Conservation (phyloP, 2,329 filamentous ascomycete species). For the Sporothrix brasiliensis region DNA sequence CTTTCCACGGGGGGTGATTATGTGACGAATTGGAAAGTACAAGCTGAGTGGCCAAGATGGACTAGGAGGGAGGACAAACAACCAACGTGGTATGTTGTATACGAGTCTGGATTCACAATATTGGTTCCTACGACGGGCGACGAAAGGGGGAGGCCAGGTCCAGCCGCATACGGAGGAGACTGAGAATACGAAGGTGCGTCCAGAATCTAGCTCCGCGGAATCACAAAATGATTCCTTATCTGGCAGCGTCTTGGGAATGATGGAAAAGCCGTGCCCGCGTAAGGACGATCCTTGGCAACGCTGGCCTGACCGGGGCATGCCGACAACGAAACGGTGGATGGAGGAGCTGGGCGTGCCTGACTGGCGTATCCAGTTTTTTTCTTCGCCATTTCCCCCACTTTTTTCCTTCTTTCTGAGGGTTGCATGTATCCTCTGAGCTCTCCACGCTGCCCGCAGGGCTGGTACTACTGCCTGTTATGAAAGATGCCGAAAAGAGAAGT, state of each 20-base stretch:
- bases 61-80: neutral
- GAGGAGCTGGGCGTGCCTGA: too few relatives aligned
- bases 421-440: too few relatives aligned
- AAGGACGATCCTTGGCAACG: neutral
- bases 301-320: too few relatives aligned
- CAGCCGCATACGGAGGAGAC: too few relatives aligned
- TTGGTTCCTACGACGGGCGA: neutral
- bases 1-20: neutral
- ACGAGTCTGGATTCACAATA: conserved; percentile 3
- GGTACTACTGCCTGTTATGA: neutral
- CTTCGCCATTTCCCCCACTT: too few relatives aligned
- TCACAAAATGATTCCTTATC: neutral
- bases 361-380: too few relatives aligned
- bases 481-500: neutral
- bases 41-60: neutral
- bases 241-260: conserved; percentile 6
- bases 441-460: neutral
- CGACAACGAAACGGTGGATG: too few relatives aligned
- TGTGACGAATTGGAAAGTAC: neutral
- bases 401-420: too few relatives aligned
- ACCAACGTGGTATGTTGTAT: neutral
- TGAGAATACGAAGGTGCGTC: too few relatives aligned
- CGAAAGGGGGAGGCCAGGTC: neutral
- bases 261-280: neutral
- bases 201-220: too few relatives aligned